Evolutionary conservation across 441 rosid genomes (phyloP).

Genomic region (Lepidium campestre): DNA sequence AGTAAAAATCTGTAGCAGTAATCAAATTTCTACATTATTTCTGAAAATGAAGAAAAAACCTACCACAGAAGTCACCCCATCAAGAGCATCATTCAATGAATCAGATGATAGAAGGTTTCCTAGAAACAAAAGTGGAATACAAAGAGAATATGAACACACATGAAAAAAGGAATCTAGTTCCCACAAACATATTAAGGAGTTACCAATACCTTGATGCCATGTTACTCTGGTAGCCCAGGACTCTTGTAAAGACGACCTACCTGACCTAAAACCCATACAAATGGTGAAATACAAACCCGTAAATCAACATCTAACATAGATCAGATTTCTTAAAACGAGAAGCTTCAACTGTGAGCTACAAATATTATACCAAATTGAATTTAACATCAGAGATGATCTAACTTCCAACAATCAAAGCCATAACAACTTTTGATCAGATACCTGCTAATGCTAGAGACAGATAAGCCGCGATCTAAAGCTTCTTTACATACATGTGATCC

Average conservation of each 20-base stretch:
- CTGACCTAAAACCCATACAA: slow-evolving; percentile 53
- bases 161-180: neutral
- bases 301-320: neutral
- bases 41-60: slow-evolving; percentile 19
- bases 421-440: neutral
- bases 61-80: slow-evolving; percentile 88
- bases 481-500: slow-evolving; percentile 84
- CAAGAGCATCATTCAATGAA: slow-evolving; percentile 76
- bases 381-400: neutral
- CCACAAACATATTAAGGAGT: neutral
- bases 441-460: slow-evolving; percentile 96
- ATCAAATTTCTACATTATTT: slow-evolving; percentile 1
- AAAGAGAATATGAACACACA: neutral
- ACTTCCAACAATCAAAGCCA: neutral
- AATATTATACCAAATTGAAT: neutral
- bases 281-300: neutral
- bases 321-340: neutral
- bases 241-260: slow-evolving; percentile 63
- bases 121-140: slow-evolving; percentile 20
- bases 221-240: slow-evolving; percentile 71
- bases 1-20: neutral
- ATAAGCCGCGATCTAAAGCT: slow-evolving; percentile 69
- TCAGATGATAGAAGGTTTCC: slow-evolving; percentile 87
- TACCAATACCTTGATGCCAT: slow-evolving; percentile 79
- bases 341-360: neutral